Evolutionary conservation across 2,329 filamentous ascomycete species (phyloP), one percentile per base, ranked within the genome.

Genomic region (Chaetomiaceae sp.): DNA sequence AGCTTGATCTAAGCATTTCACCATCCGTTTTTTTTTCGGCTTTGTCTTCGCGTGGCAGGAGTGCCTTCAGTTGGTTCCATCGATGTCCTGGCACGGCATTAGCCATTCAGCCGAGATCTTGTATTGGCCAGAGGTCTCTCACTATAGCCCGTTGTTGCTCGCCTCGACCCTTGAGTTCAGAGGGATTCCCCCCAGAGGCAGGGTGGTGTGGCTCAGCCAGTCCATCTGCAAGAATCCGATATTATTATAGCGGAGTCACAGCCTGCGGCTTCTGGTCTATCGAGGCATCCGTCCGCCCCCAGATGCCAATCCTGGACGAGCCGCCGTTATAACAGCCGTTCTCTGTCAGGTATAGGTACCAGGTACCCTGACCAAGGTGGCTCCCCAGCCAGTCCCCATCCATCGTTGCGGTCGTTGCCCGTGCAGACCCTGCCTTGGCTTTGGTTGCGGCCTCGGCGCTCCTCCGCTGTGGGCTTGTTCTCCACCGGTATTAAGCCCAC

Each of bases 51-150:
- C 51, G 38, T 57, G 57, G 50, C 45, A 55, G 51, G 34, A 31
- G 56, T 58, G 56, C 55, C 59, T 61, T 59, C 61, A 58, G 65
- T 67, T 70, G 64, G 66, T 66, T 66, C 66, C 67, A 64, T 64
- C 59, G 57, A 62, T 59, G 61, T 63, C 63, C 64, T 67, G 60
- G 63, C 66, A 71, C 68, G 68, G 68, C 70, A 74, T 73, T 70
- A 73, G 63, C 71, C 69, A 73, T 74, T 73, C 71, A 74, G 71
- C 71, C 71, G 70, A 73, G 63, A 70, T 56, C 65, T 65, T 63
- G 60, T 68, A 68, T 67, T 62, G 62, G 55, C 65, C 63, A 65
- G 66, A 63, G 8, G 62, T 64, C 54, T 41, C 62, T 62, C 66
- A 63, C 65, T 70, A 66, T 65, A 59, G 60, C 63, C 62, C 62